phyloP scores from a whole-genome alignment of 2,329 filamentous ascomycete species.

The Claviceps cyperi region DNA sequence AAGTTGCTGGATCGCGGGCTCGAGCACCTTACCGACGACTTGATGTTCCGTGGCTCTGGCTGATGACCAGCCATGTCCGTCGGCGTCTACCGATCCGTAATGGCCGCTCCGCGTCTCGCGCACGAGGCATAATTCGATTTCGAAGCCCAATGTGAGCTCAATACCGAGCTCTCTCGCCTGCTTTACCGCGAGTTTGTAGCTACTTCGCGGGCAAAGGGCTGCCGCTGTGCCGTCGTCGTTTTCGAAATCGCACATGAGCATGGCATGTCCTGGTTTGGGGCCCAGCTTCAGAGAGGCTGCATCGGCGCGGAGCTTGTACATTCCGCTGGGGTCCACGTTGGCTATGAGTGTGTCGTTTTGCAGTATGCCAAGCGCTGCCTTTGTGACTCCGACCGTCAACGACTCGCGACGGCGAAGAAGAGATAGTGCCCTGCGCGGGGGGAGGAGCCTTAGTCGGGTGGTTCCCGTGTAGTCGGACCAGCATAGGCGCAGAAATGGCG shows the following conservation, averaged over 20 bases:
- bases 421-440: slow-evolving; percentile 40
- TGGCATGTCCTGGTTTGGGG: slow-evolving; percentile 45
- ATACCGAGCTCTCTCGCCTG: slow-evolving; percentile 37
- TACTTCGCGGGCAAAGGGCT: slow-evolving; percentile 48
- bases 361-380: slow-evolving; percentile 49
- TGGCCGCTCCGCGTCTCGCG: slow-evolving; percentile 23
- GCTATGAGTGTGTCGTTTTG: slow-evolving; percentile 48
- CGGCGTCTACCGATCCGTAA: slow-evolving; percentile 34
- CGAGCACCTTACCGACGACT: slow-evolving; percentile 40
- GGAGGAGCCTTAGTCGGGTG: slow-evolving; percentile 51
- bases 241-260: slow-evolving; percentile 51
- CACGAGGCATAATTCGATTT: slow-evolving; percentile 67
- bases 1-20: slow-evolving; percentile 49
- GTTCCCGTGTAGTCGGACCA: slow-evolving; percentile 70
- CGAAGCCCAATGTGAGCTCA: slow-evolving; percentile 57
- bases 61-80: slow-evolving; percentile 58
- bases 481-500: slow-evolving; percentile 51
- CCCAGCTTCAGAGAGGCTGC: slow-evolving; percentile 45
- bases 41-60: slow-evolving; percentile 48
- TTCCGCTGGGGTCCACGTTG: slow-evolving; percentile 42
- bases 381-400: slow-evolving; percentile 44
- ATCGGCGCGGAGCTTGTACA: slow-evolving; percentile 54
- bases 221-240: slow-evolving; percentile 37
- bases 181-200: slow-evolving; percentile 41
- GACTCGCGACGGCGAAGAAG: slow-evolving; percentile 30